A percentile compares a stretch with the other conserved stretches of the same genome.
phyloP scores from a whole-genome alignment of 2,329 filamentous ascomycete species.

The Zasmidium citrigriseum region DNA sequence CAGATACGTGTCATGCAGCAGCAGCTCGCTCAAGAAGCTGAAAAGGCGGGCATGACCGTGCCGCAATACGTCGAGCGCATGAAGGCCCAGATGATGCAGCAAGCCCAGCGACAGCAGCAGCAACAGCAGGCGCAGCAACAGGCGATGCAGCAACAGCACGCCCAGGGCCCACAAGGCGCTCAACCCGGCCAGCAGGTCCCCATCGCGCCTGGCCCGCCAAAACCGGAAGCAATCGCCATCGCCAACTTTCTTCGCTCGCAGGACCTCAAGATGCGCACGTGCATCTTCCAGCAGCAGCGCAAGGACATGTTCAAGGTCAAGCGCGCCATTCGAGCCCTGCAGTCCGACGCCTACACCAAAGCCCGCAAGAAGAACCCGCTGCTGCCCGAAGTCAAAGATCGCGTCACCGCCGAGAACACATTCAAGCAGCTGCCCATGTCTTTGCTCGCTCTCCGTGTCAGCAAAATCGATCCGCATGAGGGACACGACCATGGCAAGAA shows the following conservation, averaged over 20 bases:
- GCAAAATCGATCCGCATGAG: conserved; percentile 77
- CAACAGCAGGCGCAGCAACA: conserved; percentile 35
- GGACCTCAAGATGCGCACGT: conserved; percentile 84
- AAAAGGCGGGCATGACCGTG: conserved; percentile 80
- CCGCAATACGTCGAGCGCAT: conserved; percentile 72
- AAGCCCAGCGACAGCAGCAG: conserved; percentile 48
- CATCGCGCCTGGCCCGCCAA: conserved; percentile 76
- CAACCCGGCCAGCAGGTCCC: conserved; percentile 60
- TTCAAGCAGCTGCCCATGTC: conserved; percentile 96
- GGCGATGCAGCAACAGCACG: conserved; percentile 34
- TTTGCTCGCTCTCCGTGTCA: conserved; percentile 86
- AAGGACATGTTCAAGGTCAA: conserved; percentile 99
- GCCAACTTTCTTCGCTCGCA: conserved; percentile 84
- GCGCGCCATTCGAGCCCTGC: conserved; percentile 85
- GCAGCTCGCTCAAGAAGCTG: conserved; percentile 78
- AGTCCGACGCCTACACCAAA: conserved; percentile 88
- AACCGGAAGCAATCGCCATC: conserved; percentile 83
- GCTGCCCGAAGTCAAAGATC: conserved; percentile 84
- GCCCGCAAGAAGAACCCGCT: conserved; percentile 85
- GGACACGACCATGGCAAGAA: conserved; percentile 72
- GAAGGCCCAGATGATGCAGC: conserved; percentile 56
- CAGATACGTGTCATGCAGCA: conserved; percentile 83
- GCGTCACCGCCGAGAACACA: conserved; percentile 83
- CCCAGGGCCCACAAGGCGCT: conserved; percentile 42
- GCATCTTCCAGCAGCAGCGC: conserved; percentile 91